phyloP scores from a whole-genome alignment of 164 flowering plant species.

The Pachysandra terminalis region DNA sequence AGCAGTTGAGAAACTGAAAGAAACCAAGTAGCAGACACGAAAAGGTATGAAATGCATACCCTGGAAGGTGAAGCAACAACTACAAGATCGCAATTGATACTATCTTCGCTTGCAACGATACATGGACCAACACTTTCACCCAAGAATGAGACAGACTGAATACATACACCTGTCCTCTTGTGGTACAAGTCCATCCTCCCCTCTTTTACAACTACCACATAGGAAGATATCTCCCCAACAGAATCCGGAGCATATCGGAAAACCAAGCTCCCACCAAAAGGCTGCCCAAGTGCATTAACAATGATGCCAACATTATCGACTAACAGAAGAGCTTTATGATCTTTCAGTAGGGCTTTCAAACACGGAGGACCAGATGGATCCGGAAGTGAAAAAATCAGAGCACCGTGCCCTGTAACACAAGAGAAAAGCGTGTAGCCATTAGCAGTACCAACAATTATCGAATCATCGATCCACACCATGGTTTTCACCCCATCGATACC shows the following conservation, averaged over 20 bases:
- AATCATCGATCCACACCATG: slow-evolving; percentile 85
- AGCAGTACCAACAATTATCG: slow-evolving; percentile 61
- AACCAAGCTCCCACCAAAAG: slow-evolving; percentile 87
- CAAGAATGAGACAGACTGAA: slow-evolving; percentile 52
- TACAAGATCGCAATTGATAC: slow-evolving; percentile 43
- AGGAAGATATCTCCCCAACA: slow-evolving; percentile 55
- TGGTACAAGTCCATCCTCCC: slow-evolving; percentile 81
- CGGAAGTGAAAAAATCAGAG: slow-evolving; percentile 66
- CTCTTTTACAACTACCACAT: slow-evolving; percentile 49
- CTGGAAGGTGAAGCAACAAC: slow-evolving; percentile 61
- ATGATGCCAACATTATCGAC: slow-evolving; percentile 88
- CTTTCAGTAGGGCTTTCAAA: slow-evolving; percentile 53
- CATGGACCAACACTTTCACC: slow-evolving; percentile 51
- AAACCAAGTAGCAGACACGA: neutral
- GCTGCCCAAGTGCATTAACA: slow-evolving; percentile 72
- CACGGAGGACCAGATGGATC: slow-evolving; percentile 52
- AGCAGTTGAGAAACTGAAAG: too few species aligned
- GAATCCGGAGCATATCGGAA: slow-evolving; percentile 58
- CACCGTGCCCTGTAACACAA: slow-evolving; percentile 53
- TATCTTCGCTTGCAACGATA: slow-evolving; percentile 53
- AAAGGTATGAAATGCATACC: slow-evolving; percentile 30
- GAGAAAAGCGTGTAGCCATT: slow-evolving; percentile 68
- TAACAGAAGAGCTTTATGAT: slow-evolving; percentile 61
- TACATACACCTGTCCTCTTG: slow-evolving; percentile 52
- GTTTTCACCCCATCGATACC: slow-evolving; percentile 54